phyloP scores from a whole-genome alignment of 1,284 basidiomycete species.

The Salmacisia buchloeana region DNA sequence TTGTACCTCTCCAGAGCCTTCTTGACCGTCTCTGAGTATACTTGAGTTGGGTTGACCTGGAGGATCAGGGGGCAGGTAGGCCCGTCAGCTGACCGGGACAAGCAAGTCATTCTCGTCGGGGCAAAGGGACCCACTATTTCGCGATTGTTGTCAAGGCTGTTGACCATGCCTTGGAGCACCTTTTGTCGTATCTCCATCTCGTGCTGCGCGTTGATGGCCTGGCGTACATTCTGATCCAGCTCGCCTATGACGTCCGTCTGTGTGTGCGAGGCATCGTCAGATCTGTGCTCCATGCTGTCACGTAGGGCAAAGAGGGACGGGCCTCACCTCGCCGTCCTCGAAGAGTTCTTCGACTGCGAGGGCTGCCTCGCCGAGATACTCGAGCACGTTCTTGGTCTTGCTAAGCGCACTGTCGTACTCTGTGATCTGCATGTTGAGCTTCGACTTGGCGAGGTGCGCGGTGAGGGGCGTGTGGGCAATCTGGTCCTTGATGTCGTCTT shows the following conservation, averaged over 20 bases:
- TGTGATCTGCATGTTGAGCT: constrained; percentile 1
- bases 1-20: neutral
- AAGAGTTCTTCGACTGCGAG: constrained; percentile 5
- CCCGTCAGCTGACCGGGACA: neutral
- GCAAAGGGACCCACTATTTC: neutral
- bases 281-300: too few relatives aligned
- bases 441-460: neutral
- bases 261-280: too few relatives aligned
- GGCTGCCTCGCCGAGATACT: neutral
- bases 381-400: neutral
- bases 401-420: constrained; percentile 1
- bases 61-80: neutral
- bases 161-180: neutral
- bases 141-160: neutral
- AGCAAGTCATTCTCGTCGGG: neutral
- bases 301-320: too few relatives aligned
- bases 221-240: neutral
- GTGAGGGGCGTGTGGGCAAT: neutral
- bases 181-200: constrained; percentile 1
- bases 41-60: neutral
- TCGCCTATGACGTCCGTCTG: constrained; percentile 1
- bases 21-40: constrained; percentile 4
- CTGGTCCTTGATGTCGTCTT: neutral
- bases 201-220: neutral
- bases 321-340: constrained; percentile 3